A percentile compares a stretch with the other conserved stretches of the same genome.
phyloP scores from a whole-genome alignment of 768 basidiomycete genomes.

The Leucosporidium yakuticum region DNA sequence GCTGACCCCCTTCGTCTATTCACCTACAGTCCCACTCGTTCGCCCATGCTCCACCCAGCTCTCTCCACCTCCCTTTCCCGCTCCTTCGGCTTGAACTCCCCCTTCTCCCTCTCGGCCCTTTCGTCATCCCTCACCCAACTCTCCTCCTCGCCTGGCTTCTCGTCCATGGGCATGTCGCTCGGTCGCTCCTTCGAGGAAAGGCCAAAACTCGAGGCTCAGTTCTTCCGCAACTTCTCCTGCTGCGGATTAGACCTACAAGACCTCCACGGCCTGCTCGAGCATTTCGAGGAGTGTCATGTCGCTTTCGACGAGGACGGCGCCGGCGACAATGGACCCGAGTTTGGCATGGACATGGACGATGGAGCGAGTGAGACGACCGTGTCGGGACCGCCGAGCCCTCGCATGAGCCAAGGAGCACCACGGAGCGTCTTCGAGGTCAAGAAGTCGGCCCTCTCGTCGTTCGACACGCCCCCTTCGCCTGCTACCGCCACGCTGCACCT shows the following conservation, averaged over 20 bases:
- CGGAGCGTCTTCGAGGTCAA: slow-evolving; percentile 20
- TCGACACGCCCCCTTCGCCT: slow-evolving; percentile 45
- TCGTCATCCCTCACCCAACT: slow-evolving; percentile 31
- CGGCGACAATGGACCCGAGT: slow-evolving; percentile 28
- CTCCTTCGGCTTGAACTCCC: slow-evolving; percentile 34
- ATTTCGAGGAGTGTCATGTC: slow-evolving; percentile 86
- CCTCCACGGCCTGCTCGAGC: slow-evolving; percentile 77
- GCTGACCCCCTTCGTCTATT: no score
- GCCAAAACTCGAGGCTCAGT: slow-evolving; percentile 39
- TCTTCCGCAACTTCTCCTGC: slow-evolving; percentile 80
- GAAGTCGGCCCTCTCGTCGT: slow-evolving; percentile 49
- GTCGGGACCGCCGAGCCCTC: slow-evolving; percentile 29
- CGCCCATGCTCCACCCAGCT: slow-evolving; percentile 33
- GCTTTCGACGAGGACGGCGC: slow-evolving; percentile 34
- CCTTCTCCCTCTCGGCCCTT: slow-evolving; percentile 34
- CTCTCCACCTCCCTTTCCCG: slow-evolving; percentile 29
- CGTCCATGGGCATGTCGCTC: slow-evolving; percentile 36
- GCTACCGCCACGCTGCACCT: slow-evolving; percentile 35
- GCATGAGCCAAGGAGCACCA: slow-evolving; percentile 5
- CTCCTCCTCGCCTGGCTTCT: slow-evolving; percentile 35
- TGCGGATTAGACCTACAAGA: slow-evolving; percentile 73
- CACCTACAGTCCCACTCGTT: slow-evolving; percentile 17
- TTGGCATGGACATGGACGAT: slow-evolving; percentile 30
- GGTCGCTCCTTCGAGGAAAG: slow-evolving; percentile 38
- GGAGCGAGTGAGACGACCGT: slow-evolving; percentile 30